These are phyloP conservation scores for Pichia cactophila DNA, from an alignment of 1,139 yeast genomes.

Conservation along the genomic window DNA sequence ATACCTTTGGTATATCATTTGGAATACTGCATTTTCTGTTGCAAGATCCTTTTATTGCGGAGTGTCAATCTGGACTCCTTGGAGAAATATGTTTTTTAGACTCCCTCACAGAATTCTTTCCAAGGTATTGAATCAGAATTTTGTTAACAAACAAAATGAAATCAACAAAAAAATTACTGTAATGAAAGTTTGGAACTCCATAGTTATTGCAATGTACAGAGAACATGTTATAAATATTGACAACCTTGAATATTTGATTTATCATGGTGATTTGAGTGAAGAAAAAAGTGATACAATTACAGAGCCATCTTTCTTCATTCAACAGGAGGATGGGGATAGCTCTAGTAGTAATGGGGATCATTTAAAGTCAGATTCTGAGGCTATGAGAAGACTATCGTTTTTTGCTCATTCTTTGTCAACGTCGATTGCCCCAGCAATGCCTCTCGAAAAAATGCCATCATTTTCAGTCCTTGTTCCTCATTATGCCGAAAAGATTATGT, in stretches of 20 bases:
- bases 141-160: conserved; percentile 98
- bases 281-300: conserved; percentile 90
- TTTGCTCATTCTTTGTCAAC: conserved; percentile 98
- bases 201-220: conserved; percentile 48
- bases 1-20: conserved; percentile 94
- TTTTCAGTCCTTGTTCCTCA: conserved; percentile 97
- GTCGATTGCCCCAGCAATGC: conserved; percentile 96
- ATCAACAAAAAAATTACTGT: conserved; percentile 97
- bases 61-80: conserved; percentile 95
- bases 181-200: conserved; percentile 98
- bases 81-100: conserved; percentile 98
- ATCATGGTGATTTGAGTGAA: conserved; percentile 94
- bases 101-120: conserved; percentile 98
- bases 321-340: conserved; percentile 58
- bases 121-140: conserved; percentile 73
- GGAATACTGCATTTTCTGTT: conserved; percentile 90
- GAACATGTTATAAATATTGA: conserved; percentile 85
- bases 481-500: conserved; percentile 90
- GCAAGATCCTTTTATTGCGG: conserved; percentile 98
- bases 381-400: conserved; percentile 98
- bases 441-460: conserved; percentile 99
- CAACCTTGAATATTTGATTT: conserved; percentile 92
- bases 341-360: conserved; percentile 8
- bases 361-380: conserved; percentile 57
- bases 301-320: conserved; percentile 97